Percentiles rank a stretch among this genome's conserved stretches.
Conservation (phyloP, 139 green algal species). For the Mesotaenium endlicherianum region DNA sequence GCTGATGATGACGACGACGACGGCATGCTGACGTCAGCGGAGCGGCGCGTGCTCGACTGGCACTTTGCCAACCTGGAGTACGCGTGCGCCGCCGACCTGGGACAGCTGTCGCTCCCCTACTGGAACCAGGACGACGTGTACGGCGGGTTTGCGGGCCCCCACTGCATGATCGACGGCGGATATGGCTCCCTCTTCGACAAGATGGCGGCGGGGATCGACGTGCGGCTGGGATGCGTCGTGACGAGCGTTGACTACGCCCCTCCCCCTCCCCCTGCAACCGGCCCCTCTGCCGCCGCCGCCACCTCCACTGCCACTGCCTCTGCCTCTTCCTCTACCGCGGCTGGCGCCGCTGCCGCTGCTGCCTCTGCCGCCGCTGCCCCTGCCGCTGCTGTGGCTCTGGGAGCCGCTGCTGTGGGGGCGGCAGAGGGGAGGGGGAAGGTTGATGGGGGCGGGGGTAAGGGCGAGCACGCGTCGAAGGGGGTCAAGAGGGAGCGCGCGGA, state of each 20-base stretch:
- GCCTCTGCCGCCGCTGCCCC: neutral
- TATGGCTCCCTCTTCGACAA: constrained; percentile 32
- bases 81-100: constrained; percentile 64
- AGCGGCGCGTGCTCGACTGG: constrained; percentile 68
- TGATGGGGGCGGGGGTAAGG: no score
- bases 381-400: neutral
- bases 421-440: neutral
- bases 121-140: constrained; percentile 86
- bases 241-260: constrained; percentile 11
- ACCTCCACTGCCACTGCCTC: no score
- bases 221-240: constrained; percentile 45
- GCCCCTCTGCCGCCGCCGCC: no score
- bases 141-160: constrained; percentile 80
- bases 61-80: constrained; percentile 89
- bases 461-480: no score
- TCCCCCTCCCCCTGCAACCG: no score
- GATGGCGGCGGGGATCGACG: constrained; percentile 59
- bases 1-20: no score
- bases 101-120: constrained; percentile 62
- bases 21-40: neutral
- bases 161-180: constrained; percentile 81
- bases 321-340: no score
- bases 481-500: no score
- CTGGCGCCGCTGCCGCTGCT: no score
- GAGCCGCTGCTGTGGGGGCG: neutral